Conservation (phyloP, 805 yeast genomes). For the Monosporozyma siamensis region DNA sequence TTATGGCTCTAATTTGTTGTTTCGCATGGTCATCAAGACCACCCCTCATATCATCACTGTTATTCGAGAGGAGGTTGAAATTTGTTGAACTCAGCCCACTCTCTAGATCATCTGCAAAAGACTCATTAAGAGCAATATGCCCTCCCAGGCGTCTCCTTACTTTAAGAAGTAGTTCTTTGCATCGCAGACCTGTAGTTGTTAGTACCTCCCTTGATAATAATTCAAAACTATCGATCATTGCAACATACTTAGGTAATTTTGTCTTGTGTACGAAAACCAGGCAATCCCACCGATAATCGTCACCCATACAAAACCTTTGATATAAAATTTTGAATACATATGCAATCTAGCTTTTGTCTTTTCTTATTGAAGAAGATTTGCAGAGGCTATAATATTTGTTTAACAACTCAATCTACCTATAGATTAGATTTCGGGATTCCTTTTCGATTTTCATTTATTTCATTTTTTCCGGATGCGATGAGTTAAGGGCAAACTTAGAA, state of each 20-base stretch:
- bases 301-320: too few relatives aligned
- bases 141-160: conserved; percentile 23
- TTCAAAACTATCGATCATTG: neutral
- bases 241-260: conserved; percentile 12
- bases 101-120: conserved; percentile 42
- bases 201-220: too few relatives aligned
- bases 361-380: too few relatives aligned
- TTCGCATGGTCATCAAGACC: conserved; percentile 55
- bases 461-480: too few relatives aligned
- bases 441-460: too few relatives aligned
- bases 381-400: too few relatives aligned
- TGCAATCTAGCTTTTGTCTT: too few relatives aligned
- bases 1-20: conserved; percentile 40
- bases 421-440: too few relatives aligned
- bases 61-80: conserved; percentile 44
- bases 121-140: conserved; percentile 18
- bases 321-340: too few relatives aligned
- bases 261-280: conserved; percentile 6
- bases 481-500: too few relatives aligned
- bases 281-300: too few relatives aligned
- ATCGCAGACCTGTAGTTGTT: conserved; percentile 10
- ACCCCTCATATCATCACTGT: conserved; percentile 44
- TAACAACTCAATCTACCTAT: too few relatives aligned
- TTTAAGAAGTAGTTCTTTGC: conserved; percentile 12
- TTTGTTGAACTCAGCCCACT: conserved; percentile 50